Base-by-base conservation (phyloP, 345 rosid species). In the Moricandia moricandioides region DNA sequence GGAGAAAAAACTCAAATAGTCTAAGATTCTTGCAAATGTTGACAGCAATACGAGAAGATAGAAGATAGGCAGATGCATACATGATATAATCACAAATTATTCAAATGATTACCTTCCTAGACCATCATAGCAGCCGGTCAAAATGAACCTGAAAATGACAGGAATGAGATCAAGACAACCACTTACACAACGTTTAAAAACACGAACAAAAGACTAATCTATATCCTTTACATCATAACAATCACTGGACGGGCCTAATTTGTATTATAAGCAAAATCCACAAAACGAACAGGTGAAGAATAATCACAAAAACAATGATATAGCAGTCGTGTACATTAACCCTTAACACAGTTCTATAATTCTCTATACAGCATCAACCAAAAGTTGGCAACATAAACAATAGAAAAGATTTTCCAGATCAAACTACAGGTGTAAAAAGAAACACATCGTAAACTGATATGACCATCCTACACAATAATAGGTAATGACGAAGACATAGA, bases 41-140 rank as follows among this genome's bases (percentile, higher is more conserved):
- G 26, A 37, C 27, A 74, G 7, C 47, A 73, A 69, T 39, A 49
- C 16, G 39, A 65, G 49, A 30, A 18, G 18, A 63, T 0, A 30
- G 18, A 54, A 43, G 10, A 37, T 11, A 13, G 49, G 7, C 37
- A 52, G 29, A 49, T 29, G 58, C 70, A 49, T 49, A 49, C 21
- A 49, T 16, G 55, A 49, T 49, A 14, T 14, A 16, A 24, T 2
- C 11, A 43, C 8, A 67, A 24, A 67, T 18, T 3, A 12, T n/a
- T 62, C 24, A 61, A 40, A 33, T 55, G 40, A 37, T 78, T 73
- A 91, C 98, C 96, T 87, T 76, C 93, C 95, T 72, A 88, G 78
- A 54, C 89, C 82, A 81, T 91, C 98, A 75, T 88, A 93, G 84
- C 92, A 88, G 43, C 99, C 97, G 0, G 96, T 86, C 86, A 95